phyloP scores from a whole-genome alignment of 2,329 filamentous ascomycete species.

The Didymellaceae sp. region DNA sequence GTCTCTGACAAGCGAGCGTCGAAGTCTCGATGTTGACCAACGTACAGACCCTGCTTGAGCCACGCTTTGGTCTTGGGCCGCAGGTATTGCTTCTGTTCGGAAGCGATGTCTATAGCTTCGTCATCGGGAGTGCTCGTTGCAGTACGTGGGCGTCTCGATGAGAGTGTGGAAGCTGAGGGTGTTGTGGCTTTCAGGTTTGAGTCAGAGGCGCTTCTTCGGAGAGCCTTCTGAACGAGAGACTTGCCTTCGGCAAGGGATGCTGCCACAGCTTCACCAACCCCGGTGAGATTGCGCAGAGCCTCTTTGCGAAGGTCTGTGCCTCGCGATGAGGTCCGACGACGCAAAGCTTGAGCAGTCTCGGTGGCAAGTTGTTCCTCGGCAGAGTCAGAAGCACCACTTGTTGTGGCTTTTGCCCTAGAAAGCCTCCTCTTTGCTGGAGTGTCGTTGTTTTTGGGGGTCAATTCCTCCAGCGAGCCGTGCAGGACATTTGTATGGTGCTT shows the following conservation, averaged over 20 bases:
- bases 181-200: conserved; percentile 29
- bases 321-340: conserved; percentile 42
- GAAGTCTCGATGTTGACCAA: conserved; percentile 70
- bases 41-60: conserved; percentile 82
- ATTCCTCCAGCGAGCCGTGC: conserved; percentile 36
- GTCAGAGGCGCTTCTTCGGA: conserved; percentile 38
- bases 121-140: conserved; percentile 24
- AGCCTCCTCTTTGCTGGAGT: conserved; percentile 31
- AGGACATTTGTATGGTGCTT: conserved; percentile 48
- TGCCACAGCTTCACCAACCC: conserved; percentile 36
- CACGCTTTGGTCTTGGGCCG: conserved; percentile 71
- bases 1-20: conserved; percentile 56
- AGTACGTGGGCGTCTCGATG: conserved; percentile 35
- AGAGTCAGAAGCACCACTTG: conserved; percentile 29
- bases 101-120: conserved; percentile 21
- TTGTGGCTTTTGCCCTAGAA: conserved; percentile 18
- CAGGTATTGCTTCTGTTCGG: conserved; percentile 26
- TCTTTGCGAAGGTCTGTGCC: conserved; percentile 44
- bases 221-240: conserved; percentile 37
- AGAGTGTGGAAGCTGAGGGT: conserved; percentile 17
- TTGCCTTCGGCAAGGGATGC: conserved; percentile 48
- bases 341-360: conserved; percentile 43
- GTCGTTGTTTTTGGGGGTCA: conserved; percentile 19
- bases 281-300: conserved; percentile 39
- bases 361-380: conserved; percentile 41